Percentiles rank a stretch among this genome's conserved stretches.
Evolutionary conservation across 106 monocot genomes (phyloP).

Genomic region (Acorus calamus): DNA sequence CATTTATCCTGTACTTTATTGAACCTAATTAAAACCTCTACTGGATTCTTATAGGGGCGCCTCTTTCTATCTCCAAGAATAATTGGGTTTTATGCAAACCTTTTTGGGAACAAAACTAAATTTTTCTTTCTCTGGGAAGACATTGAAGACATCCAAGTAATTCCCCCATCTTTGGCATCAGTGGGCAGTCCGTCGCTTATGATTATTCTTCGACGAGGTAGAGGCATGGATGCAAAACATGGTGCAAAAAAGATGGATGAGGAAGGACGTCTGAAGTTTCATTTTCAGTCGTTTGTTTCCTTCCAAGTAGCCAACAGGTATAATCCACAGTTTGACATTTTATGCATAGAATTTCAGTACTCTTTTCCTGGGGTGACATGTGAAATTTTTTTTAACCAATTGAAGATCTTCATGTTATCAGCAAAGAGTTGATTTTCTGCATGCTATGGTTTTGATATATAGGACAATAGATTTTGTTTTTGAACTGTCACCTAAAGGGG

Average conservation of each 20-base stretch:
- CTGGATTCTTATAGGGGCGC: slow-evolving; percentile 43
- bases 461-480: no score
- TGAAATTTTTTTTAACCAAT: no score
- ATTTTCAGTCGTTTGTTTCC: slow-evolving; percentile 83
- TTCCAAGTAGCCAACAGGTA: slow-evolving; percentile 71
- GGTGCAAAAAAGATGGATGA: slow-evolving; percentile 55
- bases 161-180: slow-evolving; percentile 58
- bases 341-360: no score
- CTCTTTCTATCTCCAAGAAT: slow-evolving; percentile 87
- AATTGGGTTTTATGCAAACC: slow-evolving; percentile 66
- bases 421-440: no score
- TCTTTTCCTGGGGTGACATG: no score
- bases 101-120: slow-evolving; percentile 86
- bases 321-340: background rate
- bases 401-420: no score
- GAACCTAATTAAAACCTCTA: no score
- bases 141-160: slow-evolving; percentile 67
- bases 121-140: slow-evolving; percentile 92
- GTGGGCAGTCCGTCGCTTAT: slow-evolving; percentile 73
- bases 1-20: no score
- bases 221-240: slow-evolving; percentile 73
- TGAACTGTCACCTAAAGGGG: no score
- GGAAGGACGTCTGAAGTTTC: slow-evolving; percentile 68
- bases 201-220: slow-evolving; percentile 55
- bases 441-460: no score